These are phyloP conservation scores for barley (Hordeum vulgare) DNA, from an alignment of 176 grass and related monocot genomes.

Conservation along the genomic window MorexV3_pseudomolecules_assembly NC_058523.1:101189291-101189790, in stretches of 20 bases:
- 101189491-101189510: neutral
- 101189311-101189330: neutral
- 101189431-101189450: constrained; percentile 29
- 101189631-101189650: neutral
- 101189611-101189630: neutral
- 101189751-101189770: constrained; percentile 20
- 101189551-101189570: constrained; percentile 19
- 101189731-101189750: constrained; percentile 6
- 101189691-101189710: neutral
- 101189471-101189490: neutral
- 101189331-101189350: neutral
- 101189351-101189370: constrained; percentile 12
- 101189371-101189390: constrained; percentile 5
- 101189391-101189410: neutral
- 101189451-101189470: constrained; percentile 30
- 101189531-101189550: constrained; percentile 13
- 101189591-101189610: neutral
- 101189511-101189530: constrained; percentile 1
- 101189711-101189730: constrained; percentile 26
- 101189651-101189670: neutral
- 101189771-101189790: constrained; percentile 46
- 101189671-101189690: constrained; percentile 15
- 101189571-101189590: constrained; percentile 15
- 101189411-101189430: constrained; percentile 12
- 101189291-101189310: neutral